Evolutionary conservation across 2,329 filamentous ascomycete genomes (phyloP).

Genomic region (Truncatella angustata): DNA sequence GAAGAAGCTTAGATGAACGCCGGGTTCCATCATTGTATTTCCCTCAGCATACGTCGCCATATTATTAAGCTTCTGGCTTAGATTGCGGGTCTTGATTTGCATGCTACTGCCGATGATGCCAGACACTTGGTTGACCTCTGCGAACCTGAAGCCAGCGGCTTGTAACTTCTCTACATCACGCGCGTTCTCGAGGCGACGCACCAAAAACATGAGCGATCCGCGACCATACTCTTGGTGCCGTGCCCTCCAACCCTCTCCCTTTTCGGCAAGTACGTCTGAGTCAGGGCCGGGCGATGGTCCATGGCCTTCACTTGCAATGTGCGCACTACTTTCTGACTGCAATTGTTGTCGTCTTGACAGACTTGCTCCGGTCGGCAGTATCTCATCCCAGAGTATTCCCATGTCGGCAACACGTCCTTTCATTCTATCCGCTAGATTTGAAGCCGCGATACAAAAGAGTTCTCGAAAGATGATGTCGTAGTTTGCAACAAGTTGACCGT

Average conservation of each 20-base stretch:
- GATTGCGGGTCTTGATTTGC: conserved; percentile 65
- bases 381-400: conserved; percentile 73
- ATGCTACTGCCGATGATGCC: conserved; percentile 69
- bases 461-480: conserved; percentile 79
- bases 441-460: conserved; percentile 77
- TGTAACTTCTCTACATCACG: conserved; percentile 64
- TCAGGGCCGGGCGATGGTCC: not conserved
- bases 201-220: conserved; percentile 79
- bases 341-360: conserved; percentile 20
- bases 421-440: conserved; percentile 68
- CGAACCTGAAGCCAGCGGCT: conserved; percentile 76
- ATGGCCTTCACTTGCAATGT: not conserved
- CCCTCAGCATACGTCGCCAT: conserved; percentile 60
- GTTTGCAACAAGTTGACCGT: conserved; percentile 60
- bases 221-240: conserved; percentile 51
- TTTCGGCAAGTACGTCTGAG: conserved; percentile 38
- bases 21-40: conserved; percentile 45
- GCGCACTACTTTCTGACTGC: conserved; percentile 15
- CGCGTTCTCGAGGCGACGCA: conserved; percentile 57
- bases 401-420: conserved; percentile 60
- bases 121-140: conserved; percentile 65
- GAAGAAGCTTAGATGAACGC: conserved; percentile 59
- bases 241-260: conserved; percentile 28
- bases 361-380: conserved; percentile 61
- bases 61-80: conserved; percentile 58